Conservation (phyloP, 108 stramenopile genomes). For the Pelagomonas calceolata region DNA sequence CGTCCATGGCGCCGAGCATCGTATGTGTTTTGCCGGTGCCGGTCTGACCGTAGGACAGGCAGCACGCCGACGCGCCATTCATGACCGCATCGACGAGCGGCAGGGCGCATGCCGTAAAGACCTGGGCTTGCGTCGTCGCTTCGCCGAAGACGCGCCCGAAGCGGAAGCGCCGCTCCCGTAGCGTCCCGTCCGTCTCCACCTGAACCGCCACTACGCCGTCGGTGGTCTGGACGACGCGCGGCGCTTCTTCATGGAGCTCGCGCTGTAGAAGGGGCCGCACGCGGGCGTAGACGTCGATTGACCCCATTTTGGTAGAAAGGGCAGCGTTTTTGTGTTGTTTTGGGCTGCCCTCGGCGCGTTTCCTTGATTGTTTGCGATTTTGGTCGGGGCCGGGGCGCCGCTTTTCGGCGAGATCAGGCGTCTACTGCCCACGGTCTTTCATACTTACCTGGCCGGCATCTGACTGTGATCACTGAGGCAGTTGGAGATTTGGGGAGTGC, state of each 20-base stretch:
- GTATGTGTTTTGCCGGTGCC: conserved; percentile 18
- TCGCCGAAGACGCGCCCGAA: conserved; percentile 7
- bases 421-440: too few species aligned
- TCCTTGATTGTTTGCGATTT: background rate
- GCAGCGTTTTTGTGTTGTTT: too few species aligned
- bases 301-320: background rate
- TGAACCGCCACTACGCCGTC: background rate
- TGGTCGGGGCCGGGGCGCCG: too few species aligned
- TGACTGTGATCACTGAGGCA: too few species aligned
- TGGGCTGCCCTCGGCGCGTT: background rate
- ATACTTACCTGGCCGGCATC: too few species aligned
- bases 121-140: background rate
- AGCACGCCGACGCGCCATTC: background rate
- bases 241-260: background rate
- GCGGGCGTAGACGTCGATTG: background rate
- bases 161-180: background rate
- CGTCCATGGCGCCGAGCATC: conserved; percentile 2
- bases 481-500: too few species aligned
- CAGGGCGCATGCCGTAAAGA: background rate
- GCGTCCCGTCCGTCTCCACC: background rate
- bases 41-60: background rate
- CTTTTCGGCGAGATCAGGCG: too few species aligned
- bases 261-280: background rate
- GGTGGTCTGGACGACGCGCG: background rate
- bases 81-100: conserved; percentile 2